Conservation (phyloP, 306 rosid species). For the Urtica urens region DNA sequence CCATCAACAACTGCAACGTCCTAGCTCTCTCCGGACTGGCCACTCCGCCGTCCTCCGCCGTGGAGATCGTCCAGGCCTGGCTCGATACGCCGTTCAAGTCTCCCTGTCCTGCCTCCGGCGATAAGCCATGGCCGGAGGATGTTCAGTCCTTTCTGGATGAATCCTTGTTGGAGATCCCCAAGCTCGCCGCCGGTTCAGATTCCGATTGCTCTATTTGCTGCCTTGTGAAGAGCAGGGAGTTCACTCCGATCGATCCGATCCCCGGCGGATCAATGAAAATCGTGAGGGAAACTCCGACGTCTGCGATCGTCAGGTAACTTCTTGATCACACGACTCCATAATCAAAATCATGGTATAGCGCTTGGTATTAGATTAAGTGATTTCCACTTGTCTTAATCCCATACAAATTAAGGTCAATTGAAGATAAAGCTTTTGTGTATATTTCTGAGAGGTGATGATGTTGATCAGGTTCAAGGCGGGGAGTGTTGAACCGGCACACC, state of each 20-base stretch:
- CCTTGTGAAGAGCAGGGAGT: constrained; percentile 42
- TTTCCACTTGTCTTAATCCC: no score
- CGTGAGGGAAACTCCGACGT: constrained; percentile 63
- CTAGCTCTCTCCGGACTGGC: constrained; percentile 74
- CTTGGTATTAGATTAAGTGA: no score
- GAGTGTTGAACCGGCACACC: constrained; percentile 88
- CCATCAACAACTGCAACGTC: constrained; percentile 82
- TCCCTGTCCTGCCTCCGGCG: constrained; percentile 52
- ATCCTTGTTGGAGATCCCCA: constrained; percentile 54
- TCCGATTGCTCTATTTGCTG: constrained; percentile 53
- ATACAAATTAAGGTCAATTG: no score
- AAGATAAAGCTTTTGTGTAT: no score
- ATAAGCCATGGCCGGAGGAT: constrained; percentile 59
- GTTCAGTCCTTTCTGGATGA: constrained; percentile 43
- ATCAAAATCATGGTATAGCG: no score
- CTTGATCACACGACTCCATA: no score
- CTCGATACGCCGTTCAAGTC: constrained; percentile 69
- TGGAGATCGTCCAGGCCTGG: constrained; percentile 55
- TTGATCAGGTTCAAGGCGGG: constrained; percentile 73
- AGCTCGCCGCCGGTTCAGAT: constrained; percentile 26
- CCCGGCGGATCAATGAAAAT: constrained; percentile 91
- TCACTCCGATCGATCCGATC: constrained; percentile 55
- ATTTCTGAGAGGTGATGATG: no score
- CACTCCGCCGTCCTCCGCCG: constrained; percentile 42
- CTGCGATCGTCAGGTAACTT: constrained; percentile 70